Evolutionary conservation across 2,329 filamentous ascomycete species (phyloP), one percentile per base, ranked within the genome.

Genomic region (Ceratocystis papillata): DNA sequence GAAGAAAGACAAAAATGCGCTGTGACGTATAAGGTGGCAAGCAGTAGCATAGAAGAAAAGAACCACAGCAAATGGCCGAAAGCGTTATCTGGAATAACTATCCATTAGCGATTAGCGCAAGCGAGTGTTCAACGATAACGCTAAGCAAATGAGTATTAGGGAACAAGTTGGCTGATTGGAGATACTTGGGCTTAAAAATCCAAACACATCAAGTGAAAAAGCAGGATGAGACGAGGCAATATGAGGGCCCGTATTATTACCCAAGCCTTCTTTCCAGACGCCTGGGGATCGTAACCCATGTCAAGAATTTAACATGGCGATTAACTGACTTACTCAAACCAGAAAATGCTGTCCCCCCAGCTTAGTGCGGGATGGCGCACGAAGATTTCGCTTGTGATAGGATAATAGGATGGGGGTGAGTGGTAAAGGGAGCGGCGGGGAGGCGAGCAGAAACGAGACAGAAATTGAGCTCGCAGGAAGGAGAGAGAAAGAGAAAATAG

Each of bases 1-100:
- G 22, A n/a, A 30, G 41, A 46, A 48, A 20, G 44, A 20, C 15
- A 33, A 28, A 30, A 63, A 63, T 45, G 45, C 61, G 61, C 61
- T 20, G 41, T 63, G 61, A 45, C 61, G 61, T 63, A 63, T 5
- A 63, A 63, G 28, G 33, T 15, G 28, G 22, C 7, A 63, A 15
- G 12, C 12, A 41, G 61, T 17, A 30, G 22, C 15, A 48, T 37
- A 17, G 61, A 25, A 22, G 22, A 20, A 57, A 30, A 30, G 30
- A 57, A 57, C 12, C 3, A 57, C 22, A 30, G 15, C 20, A 57
- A 57, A n/a, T 5, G 53, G 28, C 53, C 30, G 53, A 63, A 63
- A 63, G 25, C 60, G 60, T 28, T 48, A 63, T 63, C 61, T 63
- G 30, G 61, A 30, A 25, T 28, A 41, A 41, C 37, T 41, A n/a